A percentile compares a stretch with the other conserved stretches of the same genome.
Evolutionary conservation across 257 asterid genomes (phyloP).

Genomic region (Solanum etuberosum): DNA sequence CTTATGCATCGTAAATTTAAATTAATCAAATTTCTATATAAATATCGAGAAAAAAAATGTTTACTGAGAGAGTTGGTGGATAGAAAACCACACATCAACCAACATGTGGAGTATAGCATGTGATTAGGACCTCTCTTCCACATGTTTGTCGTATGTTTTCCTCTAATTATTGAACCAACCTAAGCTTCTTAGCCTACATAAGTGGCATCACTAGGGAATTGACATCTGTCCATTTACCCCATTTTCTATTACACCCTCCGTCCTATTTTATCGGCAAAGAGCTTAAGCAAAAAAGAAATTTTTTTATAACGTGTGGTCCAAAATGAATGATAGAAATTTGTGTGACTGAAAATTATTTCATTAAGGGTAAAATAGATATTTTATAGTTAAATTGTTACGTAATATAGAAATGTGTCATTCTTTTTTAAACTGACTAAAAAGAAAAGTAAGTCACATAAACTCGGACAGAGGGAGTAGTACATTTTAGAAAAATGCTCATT

Average conservation of each 20-base stretch:
- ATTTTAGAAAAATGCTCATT: background rate
- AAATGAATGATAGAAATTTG: too few species aligned
- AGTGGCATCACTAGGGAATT: conserved; percentile 2
- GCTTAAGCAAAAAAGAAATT: too few species aligned
- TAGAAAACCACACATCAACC: background rate
- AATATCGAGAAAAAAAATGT: too few species aligned
- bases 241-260: background rate
- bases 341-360: too few species aligned
- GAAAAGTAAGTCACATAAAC: too few species aligned
- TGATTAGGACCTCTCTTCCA: background rate
- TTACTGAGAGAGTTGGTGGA: background rate
- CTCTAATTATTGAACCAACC: background rate
- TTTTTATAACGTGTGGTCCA: too few species aligned
- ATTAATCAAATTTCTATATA: too few species aligned
- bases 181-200: background rate
- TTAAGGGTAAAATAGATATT: too few species aligned
- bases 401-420: too few species aligned
- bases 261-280: fast-evolving
- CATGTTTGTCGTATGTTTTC: background rate
- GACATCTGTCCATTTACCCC: background rate
- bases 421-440: fast-evolving
- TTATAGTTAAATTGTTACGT: too few species aligned
- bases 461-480: too few species aligned
- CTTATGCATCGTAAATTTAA: too few species aligned
- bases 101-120: background rate